Evolutionary conservation across 2,329 filamentous ascomycete species (phyloP).

Genomic region (Colletotrichum liriopes): DNA sequence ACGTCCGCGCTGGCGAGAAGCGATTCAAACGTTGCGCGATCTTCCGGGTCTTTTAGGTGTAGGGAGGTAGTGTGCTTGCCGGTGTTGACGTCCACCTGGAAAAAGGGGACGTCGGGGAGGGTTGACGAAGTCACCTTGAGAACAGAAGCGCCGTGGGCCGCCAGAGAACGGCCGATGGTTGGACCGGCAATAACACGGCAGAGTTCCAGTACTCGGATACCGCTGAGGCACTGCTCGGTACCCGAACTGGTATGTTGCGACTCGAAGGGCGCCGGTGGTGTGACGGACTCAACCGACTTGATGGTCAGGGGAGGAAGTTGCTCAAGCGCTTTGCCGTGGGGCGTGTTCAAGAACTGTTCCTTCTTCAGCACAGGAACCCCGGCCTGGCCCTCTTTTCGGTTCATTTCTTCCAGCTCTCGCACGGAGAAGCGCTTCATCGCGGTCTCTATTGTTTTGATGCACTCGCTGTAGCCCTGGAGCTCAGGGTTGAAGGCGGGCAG

Average conservation of each 20-base stretch:
- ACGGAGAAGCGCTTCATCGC: slow-evolving; percentile 66
- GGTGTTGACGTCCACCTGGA: slow-evolving; percentile 76
- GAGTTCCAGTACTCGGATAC: slow-evolving; percentile 77
- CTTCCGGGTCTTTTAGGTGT: slow-evolving; percentile 65
- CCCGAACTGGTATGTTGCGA: neutral
- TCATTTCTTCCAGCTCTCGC: slow-evolving; percentile 67
- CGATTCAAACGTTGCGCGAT: slow-evolving; percentile 66
- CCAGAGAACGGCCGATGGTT: slow-evolving; percentile 75
- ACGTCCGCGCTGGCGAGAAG: slow-evolving; percentile 72
- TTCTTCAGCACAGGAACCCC: slow-evolving; percentile 69
- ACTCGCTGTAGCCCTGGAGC: slow-evolving; percentile 68
- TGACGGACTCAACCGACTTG: slow-evolving; percentile 59
- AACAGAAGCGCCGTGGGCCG: slow-evolving; percentile 79
- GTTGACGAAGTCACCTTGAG: slow-evolving; percentile 75
- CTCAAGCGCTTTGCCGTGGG: slow-evolving; percentile 59
- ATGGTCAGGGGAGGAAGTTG: slow-evolving; percentile 59
- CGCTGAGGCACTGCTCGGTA: slow-evolving; percentile 61
- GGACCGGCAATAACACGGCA: slow-evolving; percentile 79
- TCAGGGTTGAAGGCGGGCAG: slow-evolving; percentile 72
- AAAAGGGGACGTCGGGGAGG: slow-evolving; percentile 75
- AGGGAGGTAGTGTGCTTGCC: slow-evolving; percentile 75
- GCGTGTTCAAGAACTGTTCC: slow-evolving; percentile 67
- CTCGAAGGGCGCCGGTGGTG: slow-evolving; percentile 59
- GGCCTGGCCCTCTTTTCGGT: slow-evolving; percentile 66
- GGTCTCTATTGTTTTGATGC: slow-evolving; percentile 68